Evolutionary conservation across 371 early-diverging fungal species (phyloP).

Genomic region (Globomyces sp.): DNA sequence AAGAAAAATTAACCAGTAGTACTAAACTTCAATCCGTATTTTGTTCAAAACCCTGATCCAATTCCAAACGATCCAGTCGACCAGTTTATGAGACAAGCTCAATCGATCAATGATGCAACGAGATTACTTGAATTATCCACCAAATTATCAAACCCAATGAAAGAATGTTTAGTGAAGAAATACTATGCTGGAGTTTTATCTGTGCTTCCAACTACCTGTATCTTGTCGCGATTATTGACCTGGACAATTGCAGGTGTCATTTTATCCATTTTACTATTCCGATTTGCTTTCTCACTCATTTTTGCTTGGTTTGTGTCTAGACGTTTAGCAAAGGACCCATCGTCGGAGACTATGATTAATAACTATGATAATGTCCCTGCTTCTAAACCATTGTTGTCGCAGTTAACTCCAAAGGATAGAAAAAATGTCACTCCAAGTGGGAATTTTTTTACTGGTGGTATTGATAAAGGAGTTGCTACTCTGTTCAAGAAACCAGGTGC

Average conservation of each 20-base stretch:
- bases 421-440: not conserved
- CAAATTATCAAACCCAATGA: constrained; percentile 14
- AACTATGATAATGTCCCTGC: constrained; percentile 27
- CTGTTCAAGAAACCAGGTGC: constrained; percentile 38
- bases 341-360: not conserved
- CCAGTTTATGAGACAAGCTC: constrained; percentile 19
- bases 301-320: constrained; percentile 46
- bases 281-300: constrained; percentile 52
- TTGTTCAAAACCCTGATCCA: constrained; percentile 15
- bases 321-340: constrained; percentile 6
- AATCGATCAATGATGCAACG: constrained; percentile 17
- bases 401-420: not conserved
- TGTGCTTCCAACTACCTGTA: constrained; percentile 36
- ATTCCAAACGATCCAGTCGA: constrained; percentile 24
- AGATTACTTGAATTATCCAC: constrained; percentile 8
- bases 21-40: constrained; percentile 20
- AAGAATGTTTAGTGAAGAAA: constrained; percentile 35
- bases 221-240: constrained; percentile 38
- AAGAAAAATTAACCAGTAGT: no score
- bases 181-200: constrained; percentile 44
- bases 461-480: constrained; percentile 20
- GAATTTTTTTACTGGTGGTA: constrained; percentile 1
- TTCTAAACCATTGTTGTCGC: constrained; percentile 16
- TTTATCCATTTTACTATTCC: constrained; percentile 42
- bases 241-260: constrained; percentile 40